These are phyloP conservation scores for Backusella mclennaniae DNA, from an alignment of 192 early-diverging fungal species.

Conservation along the genomic window DNA sequence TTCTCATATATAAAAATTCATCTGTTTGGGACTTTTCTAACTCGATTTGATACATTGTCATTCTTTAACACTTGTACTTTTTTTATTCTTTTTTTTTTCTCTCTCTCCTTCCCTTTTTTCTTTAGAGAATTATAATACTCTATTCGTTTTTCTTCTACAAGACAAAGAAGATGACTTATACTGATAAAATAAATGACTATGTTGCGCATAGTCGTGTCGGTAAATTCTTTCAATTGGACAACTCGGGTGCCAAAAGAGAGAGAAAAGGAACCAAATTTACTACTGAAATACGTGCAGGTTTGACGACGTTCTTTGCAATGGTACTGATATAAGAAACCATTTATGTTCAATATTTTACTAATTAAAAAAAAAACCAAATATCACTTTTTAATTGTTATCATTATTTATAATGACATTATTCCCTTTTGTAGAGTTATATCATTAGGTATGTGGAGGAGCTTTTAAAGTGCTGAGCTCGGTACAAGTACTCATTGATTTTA, in stretches of 20 bases:
- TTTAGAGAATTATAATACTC: background rate
- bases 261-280: conserved; percentile 64
- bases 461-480: no score
- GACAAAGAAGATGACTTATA: conserved; percentile 34
- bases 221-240: conserved; percentile 61
- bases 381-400: background rate
- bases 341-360: background rate
- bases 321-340: background rate
- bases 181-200: conserved; percentile 51
- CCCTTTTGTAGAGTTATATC: conserved; percentile 44
- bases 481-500: background rate
- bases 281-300: conserved; percentile 65
- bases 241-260: conserved; percentile 52
- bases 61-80: background rate
- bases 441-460: background rate
- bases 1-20: background rate
- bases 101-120: background rate
- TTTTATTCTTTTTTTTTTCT: background rate
- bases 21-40: background rate
- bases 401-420: conserved; percentile 49
- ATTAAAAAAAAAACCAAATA: background rate
- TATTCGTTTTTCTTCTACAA: background rate
- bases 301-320: conserved; percentile 48
- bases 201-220: conserved; percentile 59
- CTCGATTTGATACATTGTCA: background rate